Base-by-base conservation (phyloP, 768 basidiomycete genomes). In the Rhizopogon roseolus region DNA sequence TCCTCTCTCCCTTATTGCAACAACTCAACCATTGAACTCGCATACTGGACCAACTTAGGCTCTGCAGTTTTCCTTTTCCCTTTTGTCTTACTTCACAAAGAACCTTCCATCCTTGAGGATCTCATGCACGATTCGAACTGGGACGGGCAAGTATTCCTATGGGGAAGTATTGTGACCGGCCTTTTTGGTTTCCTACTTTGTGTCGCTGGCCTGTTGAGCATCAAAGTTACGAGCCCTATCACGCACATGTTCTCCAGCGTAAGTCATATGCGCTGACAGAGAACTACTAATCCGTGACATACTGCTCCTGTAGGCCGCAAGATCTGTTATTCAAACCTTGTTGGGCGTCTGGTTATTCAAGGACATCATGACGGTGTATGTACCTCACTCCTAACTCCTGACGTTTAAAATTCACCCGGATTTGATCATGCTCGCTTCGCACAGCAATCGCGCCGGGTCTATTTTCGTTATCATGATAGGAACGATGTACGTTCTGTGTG, bases 231-330 rank as follows among this genome's bases (percentile, higher is more conserved):
- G 14, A 87, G 85, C 53, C 90, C 90, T 5, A 79, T 93, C 51
- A 90, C 88, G 1, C 90, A 91, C 66, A 92, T 90, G 88, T 88
- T 92, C 70, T 85, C 84, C 14, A 86, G 79, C 58, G 87, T 88
- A 61, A 65, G 84, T 76, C 10, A 48, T 29, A n/a, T 38, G 59
- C 43, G 54, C 44, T 51, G 22, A 41, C 34, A 45, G 16, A 28
- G 27, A 22, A 43, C 52, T 50, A 43, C 52, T 50, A 49, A 54
- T 13, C 19, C n/a, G 8, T 57, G 41, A 52, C 40, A 51, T 42
- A 46, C 53, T 41, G 17, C 56, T 52, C 37, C 28, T 49, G 44
- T 57, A 88, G 90, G 87, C 90, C 28, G 87, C 86, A 7, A 78
- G 88, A 53, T 89, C 89, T 6, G 92, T 93, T 17, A 73, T 95